phyloP scores from a whole-genome alignment of 345 rosid species.

The Balakata baccata region DNA sequence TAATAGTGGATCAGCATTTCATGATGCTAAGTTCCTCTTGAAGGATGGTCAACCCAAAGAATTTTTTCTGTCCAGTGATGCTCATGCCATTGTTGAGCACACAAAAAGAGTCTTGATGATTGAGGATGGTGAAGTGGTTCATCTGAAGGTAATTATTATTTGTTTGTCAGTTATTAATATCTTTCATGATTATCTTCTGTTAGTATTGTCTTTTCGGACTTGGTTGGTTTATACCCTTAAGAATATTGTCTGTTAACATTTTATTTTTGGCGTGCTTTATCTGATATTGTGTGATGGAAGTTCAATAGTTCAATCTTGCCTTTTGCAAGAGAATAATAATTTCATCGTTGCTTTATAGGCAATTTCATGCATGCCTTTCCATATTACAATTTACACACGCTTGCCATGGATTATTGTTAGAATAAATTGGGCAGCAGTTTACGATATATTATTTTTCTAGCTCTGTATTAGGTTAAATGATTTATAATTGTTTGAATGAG shows the following conservation, averaged over 20 bases:
- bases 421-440: too few relatives aligned
- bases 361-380: too few relatives aligned
- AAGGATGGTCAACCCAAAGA: conserved; percentile 71
- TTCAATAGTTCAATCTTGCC: neutral
- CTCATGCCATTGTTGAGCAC: conserved; percentile 86
- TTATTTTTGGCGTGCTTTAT: neutral
- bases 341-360: too few relatives aligned
- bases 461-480: too few relatives aligned
- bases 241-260: neutral
- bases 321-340: too few relatives aligned
- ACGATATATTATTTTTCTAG: too few relatives aligned
- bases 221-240: neutral
- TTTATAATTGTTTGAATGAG: too few relatives aligned
- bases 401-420: too few relatives aligned
- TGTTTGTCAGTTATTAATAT: neutral
- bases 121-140: conserved; percentile 88
- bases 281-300: neutral
- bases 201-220: neutral
- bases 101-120: conserved; percentile 82
- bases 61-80: conserved; percentile 82
- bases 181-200: neutral
- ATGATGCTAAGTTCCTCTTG: conserved; percentile 59
- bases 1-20: conserved; percentile 46
- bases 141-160: conserved; percentile 60
- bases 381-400: too few relatives aligned